Base-by-base conservation (phyloP, 2,329 filamentous ascomycete species). In the Claviceps humidiphila region DNA sequence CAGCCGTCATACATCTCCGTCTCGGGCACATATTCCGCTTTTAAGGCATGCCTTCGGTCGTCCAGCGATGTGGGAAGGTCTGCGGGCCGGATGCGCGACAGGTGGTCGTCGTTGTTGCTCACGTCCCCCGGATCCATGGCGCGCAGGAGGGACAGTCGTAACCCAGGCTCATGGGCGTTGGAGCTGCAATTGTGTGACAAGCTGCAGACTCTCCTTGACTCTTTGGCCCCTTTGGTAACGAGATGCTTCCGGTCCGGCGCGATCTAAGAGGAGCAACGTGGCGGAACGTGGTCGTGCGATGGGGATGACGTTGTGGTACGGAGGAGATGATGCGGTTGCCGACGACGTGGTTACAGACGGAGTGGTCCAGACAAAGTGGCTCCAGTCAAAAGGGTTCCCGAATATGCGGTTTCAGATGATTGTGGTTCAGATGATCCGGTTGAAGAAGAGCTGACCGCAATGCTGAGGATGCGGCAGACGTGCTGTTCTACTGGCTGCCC, bases 1-100 rank as follows among this genome's bases (percentile, higher is more conserved):
- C 93, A 98, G 60, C 89, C 93, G 77, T 98, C 93, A 68, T 97
- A 98, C 73, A 96, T 89, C 74, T 97, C 93, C 42, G 90, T 95
- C 74, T 97, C 93, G 41, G 77, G 76, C 52, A 85, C 77, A 57
- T 83, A 78, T 56, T 64, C 61, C 54, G 84, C 81, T 47, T 73
- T 75, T 4, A 82, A 78, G 38, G 85, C 78, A 61, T 76, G 76
- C 60, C 84, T 80, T 55, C 93, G 82, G 72, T 98, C 93, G 67
- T 98, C 85, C 52, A 98, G 79, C 13, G 90, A 95, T 59, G 80
- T 93, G 11, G 93, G 93, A 39, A 98, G 79, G 69, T 98, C 93
- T 59, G 79, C 72, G 42, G 93, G 93, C 49, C 97, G 80, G 55
- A 66, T 59, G 55, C 71, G 71, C 54, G 76, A 71, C 66, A 71